A percentile compares a stretch with the other conserved stretches of the same genome.
Conservation (phyloP, 2,329 filamentous ascomycete species). For the Botrytis medusae region DNA sequence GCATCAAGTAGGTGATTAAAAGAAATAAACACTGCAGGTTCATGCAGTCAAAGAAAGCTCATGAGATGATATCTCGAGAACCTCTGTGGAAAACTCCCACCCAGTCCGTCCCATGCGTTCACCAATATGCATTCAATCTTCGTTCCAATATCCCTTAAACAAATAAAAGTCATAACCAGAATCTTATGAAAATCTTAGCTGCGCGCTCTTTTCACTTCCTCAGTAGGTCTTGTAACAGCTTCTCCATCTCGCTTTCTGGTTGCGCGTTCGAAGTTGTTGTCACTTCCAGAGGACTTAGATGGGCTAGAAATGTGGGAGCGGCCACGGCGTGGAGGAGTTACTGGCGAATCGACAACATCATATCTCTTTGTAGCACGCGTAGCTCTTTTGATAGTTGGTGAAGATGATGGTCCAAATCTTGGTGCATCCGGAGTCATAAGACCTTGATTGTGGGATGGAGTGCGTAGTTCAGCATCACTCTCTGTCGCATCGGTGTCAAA, state of each 20-base stretch:
- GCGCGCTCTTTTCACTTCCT: constrained; percentile 19
- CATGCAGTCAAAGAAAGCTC: neutral
- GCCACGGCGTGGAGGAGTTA: constrained; percentile 32
- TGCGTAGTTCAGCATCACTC: constrained; percentile 14
- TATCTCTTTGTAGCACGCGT: constrained; percentile 55
- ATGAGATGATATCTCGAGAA: constrained; percentile 4
- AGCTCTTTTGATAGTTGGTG: constrained; percentile 60
- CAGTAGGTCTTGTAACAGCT: constrained; percentile 38
- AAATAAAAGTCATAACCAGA: constrained; percentile 1
- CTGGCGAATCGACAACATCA: constrained; percentile 33
- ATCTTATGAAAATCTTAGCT: neutral
- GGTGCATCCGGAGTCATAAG: constrained; percentile 55
- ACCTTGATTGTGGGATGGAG: constrained; percentile 34
- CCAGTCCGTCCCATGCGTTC: constrained; percentile 4
- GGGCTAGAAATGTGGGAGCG: constrained; percentile 41
- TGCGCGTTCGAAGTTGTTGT: constrained; percentile 34
- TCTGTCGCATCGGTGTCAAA: constrained; percentile 12
- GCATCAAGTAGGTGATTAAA: constrained; percentile 17
- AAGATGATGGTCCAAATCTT: constrained; percentile 58
- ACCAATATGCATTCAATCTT: constrained; percentile 7
- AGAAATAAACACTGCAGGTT: constrained; percentile 4
- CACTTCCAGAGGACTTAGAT: constrained; percentile 66
- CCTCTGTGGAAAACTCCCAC: constrained; percentile 6
- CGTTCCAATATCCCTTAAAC: constrained; percentile 2
- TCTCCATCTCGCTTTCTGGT: constrained; percentile 49